Percentiles rank a stretch among this genome's conserved stretches.
Conservation (phyloP, 2,329 filamentous ascomycete genomes). For the Drechslerella dactyloides region DNA sequence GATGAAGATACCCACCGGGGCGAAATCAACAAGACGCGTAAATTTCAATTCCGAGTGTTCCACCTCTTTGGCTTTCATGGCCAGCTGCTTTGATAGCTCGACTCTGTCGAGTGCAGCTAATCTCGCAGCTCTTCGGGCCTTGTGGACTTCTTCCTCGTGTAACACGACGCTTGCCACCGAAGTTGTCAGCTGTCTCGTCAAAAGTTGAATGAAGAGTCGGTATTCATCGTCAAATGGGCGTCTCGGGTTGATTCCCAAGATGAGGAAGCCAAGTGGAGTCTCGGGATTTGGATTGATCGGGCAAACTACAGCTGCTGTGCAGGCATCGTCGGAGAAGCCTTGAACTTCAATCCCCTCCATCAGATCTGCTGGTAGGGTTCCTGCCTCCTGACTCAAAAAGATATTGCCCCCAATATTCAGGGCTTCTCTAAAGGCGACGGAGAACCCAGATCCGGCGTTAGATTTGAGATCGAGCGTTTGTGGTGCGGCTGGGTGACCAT, state of each 20-base stretch:
- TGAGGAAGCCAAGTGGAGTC: slow-evolving; percentile 75
- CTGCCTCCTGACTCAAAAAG: slow-evolving; percentile 70
- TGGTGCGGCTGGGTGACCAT: slow-evolving; percentile 68
- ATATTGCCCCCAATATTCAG: slow-evolving; percentile 72
- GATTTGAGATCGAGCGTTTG: slow-evolving; percentile 71
- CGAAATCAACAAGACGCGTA: slow-evolving; percentile 82
- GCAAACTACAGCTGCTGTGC: slow-evolving; percentile 74
- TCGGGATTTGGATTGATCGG: slow-evolving; percentile 79
- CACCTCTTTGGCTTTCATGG: slow-evolving; percentile 66
- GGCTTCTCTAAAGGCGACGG: slow-evolving; percentile 76
- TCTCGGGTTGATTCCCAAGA: slow-evolving; percentile 78
- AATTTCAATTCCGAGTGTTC: slow-evolving; percentile 73
- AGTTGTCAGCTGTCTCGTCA: slow-evolving; percentile 67
- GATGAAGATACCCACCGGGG: slow-evolving; percentile 84
- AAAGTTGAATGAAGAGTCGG: slow-evolving; percentile 71
- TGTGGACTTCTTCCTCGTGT: slow-evolving; percentile 80
- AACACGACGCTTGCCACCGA: slow-evolving; percentile 81
- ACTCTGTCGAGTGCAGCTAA: slow-evolving; percentile 78
- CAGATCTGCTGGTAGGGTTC: slow-evolving; percentile 69
- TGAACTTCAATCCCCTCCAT: slow-evolving; percentile 71
- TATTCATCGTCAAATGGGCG: slow-evolving; percentile 83
- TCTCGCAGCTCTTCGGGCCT: slow-evolving; percentile 74
- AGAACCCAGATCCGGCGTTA: slow-evolving; percentile 72
- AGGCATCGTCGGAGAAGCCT: slow-evolving; percentile 71
- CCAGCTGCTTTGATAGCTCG: slow-evolving; percentile 76